Evolutionary conservation across 257 asterid species (phyloP).

Genomic region (Primulina tabacum): DNA sequence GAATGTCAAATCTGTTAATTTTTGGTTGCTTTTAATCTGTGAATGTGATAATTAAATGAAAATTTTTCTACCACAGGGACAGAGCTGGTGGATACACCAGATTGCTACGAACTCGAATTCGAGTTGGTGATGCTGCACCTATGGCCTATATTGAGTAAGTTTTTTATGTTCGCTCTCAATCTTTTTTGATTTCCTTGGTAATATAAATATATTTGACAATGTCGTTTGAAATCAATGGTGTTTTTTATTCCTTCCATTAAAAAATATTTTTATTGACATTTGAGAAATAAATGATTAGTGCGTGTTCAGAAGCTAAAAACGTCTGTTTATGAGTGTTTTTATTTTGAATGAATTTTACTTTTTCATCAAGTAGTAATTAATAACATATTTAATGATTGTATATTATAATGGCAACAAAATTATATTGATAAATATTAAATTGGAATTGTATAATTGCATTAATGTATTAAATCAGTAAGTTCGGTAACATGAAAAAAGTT

Average conservation of each 20-base stretch:
- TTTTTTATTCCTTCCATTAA: not conserved
- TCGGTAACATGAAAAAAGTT: not conserved
- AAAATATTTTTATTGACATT: too few species aligned
- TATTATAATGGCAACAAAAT: too few species aligned
- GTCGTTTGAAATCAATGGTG: too few species aligned
- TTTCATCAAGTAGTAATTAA: too few species aligned
- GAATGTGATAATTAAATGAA: conserved; percentile 18
- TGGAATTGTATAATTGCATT: too few species aligned
- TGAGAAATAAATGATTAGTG: not conserved
- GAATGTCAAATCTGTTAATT: conserved; percentile 27
- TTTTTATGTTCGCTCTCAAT: not conserved
- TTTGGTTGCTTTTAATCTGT: not conserved
- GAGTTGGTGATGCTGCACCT: conserved; percentile 91
- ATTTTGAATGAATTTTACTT: not conserved
- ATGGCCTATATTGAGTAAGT: conserved; percentile 94
- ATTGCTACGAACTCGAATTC: conserved; percentile 81
- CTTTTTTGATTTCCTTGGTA: not conserved
- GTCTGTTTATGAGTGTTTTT: not conserved
- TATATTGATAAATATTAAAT: too few species aligned
- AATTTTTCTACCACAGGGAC: conserved; percentile 33
- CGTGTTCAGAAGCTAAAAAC: not conserved
- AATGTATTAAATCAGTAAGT: too few species aligned
- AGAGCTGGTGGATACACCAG: conserved; percentile 97
- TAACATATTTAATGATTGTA: not conserved
- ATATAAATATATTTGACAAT: not conserved